A percentile compares a stretch with the other conserved stretches of the same genome.
These are phyloP conservation scores for Colletotrichum sp. DNA, from an alignment of 2,329 filamentous ascomycete species.

Conservation along the genomic window DNA sequence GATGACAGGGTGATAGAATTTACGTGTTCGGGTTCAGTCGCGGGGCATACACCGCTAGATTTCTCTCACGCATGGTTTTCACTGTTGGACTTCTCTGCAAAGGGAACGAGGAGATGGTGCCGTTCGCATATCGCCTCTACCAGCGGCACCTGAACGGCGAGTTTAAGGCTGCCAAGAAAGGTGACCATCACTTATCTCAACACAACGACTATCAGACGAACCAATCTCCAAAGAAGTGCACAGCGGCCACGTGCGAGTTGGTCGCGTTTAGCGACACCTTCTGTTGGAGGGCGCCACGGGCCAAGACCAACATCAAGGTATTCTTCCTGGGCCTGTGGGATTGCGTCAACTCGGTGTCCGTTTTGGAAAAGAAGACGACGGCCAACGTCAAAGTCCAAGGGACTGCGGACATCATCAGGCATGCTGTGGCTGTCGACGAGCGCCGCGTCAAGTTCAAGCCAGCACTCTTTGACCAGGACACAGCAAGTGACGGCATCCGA, in stretches of 20 bases:
- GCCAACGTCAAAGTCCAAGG: slow-evolving; percentile 40
- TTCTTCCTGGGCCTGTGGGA: slow-evolving; percentile 61
- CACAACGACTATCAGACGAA: slow-evolving; percentile 25
- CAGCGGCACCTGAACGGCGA: slow-evolving; percentile 43
- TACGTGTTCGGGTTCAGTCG: slow-evolving; percentile 61
- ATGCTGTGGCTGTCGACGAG: slow-evolving; percentile 59
- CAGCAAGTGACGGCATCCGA: slow-evolving; percentile 21
- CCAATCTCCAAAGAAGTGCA: not conserved
- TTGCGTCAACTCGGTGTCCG: slow-evolving; percentile 55
- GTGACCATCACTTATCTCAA: not conserved
- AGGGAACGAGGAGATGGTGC: slow-evolving; percentile 59
- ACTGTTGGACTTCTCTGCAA: slow-evolving; percentile 53
- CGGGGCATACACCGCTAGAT: slow-evolving; percentile 57
- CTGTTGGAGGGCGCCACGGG: slow-evolving; percentile 34
- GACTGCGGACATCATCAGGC: slow-evolving; percentile 51
- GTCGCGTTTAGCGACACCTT: slow-evolving; percentile 52
- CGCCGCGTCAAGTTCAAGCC: slow-evolving; percentile 60
- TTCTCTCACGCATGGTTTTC: slow-evolving; percentile 56
- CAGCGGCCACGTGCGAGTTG: not conserved
- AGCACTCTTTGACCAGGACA: slow-evolving; percentile 49
- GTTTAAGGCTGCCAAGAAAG: slow-evolving; percentile 23
- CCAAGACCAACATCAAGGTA: slow-evolving; percentile 44
- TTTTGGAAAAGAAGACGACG: slow-evolving; percentile 40
- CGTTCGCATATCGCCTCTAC: slow-evolving; percentile 51
- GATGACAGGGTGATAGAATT: slow-evolving; percentile 49